These are phyloP conservation scores for Solanum chiquidenum DNA, from an alignment of 257 asterid species.

Conservation along the genomic window DNA sequence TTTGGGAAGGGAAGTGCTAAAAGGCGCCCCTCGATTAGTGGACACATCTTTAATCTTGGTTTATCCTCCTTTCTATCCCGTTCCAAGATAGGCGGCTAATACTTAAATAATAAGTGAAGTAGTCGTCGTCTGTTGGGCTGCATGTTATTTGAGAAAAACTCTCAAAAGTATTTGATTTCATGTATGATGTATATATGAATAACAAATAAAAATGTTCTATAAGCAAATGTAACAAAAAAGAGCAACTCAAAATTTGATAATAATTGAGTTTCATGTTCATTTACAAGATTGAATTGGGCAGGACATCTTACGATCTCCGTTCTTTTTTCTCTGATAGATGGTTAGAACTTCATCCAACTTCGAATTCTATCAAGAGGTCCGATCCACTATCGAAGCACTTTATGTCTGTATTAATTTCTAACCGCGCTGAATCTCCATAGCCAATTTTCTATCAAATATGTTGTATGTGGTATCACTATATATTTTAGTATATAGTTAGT, in stretches of 20 bases:
- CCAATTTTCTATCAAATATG: not conserved
- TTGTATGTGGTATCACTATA: not conserved
- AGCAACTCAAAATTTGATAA: not conserved
- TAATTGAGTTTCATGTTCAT: not conserved
- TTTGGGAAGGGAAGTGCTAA: not conserved
- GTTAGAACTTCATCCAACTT: not conserved
- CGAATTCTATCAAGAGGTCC: not conserved
- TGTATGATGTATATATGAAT: not conserved
- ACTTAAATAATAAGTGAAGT: not conserved
- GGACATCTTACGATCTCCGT: not conserved
- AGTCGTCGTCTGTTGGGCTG: not conserved
- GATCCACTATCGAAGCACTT: not conserved
- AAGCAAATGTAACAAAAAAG: not conserved
- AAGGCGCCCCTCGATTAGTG: not conserved
- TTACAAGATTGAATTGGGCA: not conserved
- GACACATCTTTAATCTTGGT: not conserved
- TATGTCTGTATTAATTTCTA: not conserved
- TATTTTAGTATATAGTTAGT: constrained; percentile 5
- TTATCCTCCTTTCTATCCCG: not conserved
- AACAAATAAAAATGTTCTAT: not conserved
- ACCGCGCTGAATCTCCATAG: not conserved
- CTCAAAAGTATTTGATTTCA: not conserved
- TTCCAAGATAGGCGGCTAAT: not conserved
- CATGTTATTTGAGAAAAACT: not conserved
- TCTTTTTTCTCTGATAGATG: not conserved